Evolutionary conservation across 176 grass and related monocot genomes (phyloP).

Genomic region (Triticum timopheevii): DNA sequence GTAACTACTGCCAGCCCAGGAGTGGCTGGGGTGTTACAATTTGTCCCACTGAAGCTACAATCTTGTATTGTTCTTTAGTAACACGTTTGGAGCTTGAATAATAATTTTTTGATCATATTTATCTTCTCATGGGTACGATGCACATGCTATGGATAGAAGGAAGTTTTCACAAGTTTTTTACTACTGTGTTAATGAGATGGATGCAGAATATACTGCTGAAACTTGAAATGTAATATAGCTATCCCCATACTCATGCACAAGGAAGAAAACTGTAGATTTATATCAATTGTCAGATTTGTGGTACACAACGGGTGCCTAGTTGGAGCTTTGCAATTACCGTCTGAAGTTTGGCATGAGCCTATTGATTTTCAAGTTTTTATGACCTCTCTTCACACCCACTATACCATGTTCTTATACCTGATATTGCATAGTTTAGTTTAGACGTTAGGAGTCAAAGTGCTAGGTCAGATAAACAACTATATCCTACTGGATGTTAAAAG

Average conservation of each 20-base stretch:
- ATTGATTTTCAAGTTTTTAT: not conserved
- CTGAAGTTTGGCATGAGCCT: not conserved
- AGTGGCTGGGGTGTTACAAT: too few species aligned
- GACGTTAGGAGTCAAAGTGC: not conserved
- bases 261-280: not conserved
- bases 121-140: not conserved
- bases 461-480: not conserved
- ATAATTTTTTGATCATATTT: not conserved
- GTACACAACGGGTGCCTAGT: not conserved
- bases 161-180: not conserved
- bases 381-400: not conserved
- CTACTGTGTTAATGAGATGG: not conserved
- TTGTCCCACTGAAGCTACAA: conserved; percentile 3
- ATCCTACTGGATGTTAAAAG: not conserved
- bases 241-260: not conserved
- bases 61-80: not conserved
- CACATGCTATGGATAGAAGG: not conserved
- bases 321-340: not conserved
- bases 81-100: not conserved
- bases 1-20: too few species aligned
- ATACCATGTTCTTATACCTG: not conserved
- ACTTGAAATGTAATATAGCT: not conserved
- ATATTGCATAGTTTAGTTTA: not conserved
- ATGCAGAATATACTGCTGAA: conserved; percentile 11
- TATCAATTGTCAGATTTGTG: not conserved